Evolutionary conservation across 75 land plant species (phyloP).

Genomic region (Pseudotsuga menziesii): DNA sequence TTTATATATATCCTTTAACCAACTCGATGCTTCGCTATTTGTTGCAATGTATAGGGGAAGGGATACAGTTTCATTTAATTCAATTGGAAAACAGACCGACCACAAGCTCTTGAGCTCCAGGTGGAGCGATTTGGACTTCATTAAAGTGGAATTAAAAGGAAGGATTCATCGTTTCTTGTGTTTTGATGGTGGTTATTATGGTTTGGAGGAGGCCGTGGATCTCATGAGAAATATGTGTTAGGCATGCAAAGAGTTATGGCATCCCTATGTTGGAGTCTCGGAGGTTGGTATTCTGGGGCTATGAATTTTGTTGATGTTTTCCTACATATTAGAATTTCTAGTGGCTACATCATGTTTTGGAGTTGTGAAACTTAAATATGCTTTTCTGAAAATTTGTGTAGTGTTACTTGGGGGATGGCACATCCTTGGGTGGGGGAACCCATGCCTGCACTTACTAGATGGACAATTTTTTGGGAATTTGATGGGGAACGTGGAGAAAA

Average conservation of each 20-base stretch:
- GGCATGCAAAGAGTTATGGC: constrained; percentile 54
- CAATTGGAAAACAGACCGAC: constrained; percentile 34
- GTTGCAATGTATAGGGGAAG: no score
- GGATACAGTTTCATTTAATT: constrained; percentile 23
- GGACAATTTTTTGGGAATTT: no score
- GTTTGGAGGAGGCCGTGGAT: constrained; percentile 65
- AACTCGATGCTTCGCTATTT: no score
- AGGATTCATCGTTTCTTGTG: constrained; percentile 43
- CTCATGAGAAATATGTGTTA: constrained; percentile 55
- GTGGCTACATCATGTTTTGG: no score
- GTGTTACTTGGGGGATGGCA: no score
- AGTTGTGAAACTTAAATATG: no score
- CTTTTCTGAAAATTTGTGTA: no score
- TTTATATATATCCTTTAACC: no score
- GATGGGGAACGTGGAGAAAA: no score
- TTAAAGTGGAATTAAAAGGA: constrained; percentile 33
- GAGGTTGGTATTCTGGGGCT: constrained; percentile 79
- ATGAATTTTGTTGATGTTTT: constrained; percentile 19
- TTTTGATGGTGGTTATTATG: constrained; percentile 65
- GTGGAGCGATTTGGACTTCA: constrained; percentile 45
- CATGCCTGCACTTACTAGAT: no score
- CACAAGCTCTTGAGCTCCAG: constrained; percentile 26
- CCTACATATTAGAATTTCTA: no score
- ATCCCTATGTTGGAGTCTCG: constrained; percentile 32
- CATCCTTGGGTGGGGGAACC: no score